A percentile compares a stretch with the other conserved stretches of the same genome.
phyloP scores from a whole-genome alignment of 2,329 filamentous ascomycete species.

The Fusarium vanettenii region DNA sequence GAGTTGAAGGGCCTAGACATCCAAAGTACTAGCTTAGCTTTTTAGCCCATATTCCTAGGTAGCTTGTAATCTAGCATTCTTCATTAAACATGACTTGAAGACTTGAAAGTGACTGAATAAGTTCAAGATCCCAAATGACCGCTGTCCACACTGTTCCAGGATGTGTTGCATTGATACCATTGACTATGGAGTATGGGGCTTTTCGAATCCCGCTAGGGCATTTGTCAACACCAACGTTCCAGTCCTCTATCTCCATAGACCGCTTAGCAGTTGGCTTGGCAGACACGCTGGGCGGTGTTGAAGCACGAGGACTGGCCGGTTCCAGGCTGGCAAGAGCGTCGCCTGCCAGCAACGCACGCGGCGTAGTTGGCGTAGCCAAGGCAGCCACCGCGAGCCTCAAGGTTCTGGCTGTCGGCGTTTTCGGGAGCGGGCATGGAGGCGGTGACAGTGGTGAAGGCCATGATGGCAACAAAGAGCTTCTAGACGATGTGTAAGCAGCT shows the following conservation, averaged over 20 bases:
- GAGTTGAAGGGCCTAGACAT: not conserved
- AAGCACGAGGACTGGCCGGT: not conserved
- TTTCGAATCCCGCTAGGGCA: not conserved
- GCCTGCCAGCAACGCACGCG: not conserved
- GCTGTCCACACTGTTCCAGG: not conserved
- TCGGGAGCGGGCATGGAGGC: not conserved
- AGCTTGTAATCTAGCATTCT: not conserved
- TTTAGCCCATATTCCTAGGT: not conserved
- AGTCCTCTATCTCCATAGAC: not conserved
- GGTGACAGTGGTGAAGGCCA: not conserved
- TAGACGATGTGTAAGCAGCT: not conserved
- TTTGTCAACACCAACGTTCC: not conserved
- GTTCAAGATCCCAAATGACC: not conserved
- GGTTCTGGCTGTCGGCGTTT: not conserved
- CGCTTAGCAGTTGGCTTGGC: not conserved
- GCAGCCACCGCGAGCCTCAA: not conserved
- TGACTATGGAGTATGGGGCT: not conserved
- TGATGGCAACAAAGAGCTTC: not conserved
- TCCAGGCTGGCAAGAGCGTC: not conserved
- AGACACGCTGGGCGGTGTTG: not conserved
- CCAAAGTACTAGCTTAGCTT: not conserved
- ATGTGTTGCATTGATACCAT: not conserved
- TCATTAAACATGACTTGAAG: not conserved
- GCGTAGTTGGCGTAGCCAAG: not conserved
- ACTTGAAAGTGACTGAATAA: not conserved